phyloP scores from a whole-genome alignment of 106 monocot genomes.

The Alisma plantagoaquatica region DNA sequence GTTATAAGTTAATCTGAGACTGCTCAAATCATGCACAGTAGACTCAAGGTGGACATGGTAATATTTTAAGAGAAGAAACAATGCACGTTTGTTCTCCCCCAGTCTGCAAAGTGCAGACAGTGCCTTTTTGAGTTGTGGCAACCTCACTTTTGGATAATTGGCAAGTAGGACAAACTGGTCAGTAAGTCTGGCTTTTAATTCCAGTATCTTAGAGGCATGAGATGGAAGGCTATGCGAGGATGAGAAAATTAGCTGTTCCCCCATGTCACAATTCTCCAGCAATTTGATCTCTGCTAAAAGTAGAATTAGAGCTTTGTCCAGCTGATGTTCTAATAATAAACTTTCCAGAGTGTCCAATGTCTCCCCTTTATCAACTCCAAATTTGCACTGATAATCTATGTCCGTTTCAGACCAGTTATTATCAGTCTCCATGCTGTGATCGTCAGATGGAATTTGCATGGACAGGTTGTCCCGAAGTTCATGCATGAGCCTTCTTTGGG shows the following conservation, averaged over 20 bases:
- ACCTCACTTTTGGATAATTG: conserved; percentile 24
- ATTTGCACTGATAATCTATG: conserved; percentile 2
- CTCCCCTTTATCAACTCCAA: conserved; percentile 7
- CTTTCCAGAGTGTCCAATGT: conserved; percentile 30
- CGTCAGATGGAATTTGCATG: conserved; percentile 6
- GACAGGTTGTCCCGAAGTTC: conserved; percentile 15
- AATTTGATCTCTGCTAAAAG: conserved; percentile 15
- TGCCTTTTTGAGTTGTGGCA: conserved; percentile 23
- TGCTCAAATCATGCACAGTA: conserved; percentile 11
- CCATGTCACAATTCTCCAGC: conserved; percentile 13
- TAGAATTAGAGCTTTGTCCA: conserved; percentile 21
- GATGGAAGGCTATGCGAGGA: conserved; percentile 10
- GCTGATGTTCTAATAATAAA: conserved; percentile 25
- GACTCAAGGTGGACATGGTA: conserved; percentile 16
- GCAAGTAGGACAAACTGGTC: conserved; percentile 25
- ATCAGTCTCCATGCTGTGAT: conserved; percentile 1
- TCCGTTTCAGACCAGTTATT: conserved; percentile 15
- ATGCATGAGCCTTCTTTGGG: conserved; percentile 25
- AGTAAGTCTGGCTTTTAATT: conserved; percentile 16
- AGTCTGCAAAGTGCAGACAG: conserved; percentile 29
- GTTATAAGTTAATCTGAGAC: conserved; percentile 1
- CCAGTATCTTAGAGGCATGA: conserved; percentile 18
- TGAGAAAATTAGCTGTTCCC: conserved; percentile 8
- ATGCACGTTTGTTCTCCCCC: conserved; percentile 28
- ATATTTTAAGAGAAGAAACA: conserved; percentile 20